Conservation (phyloP, 352 stramenopile species). For the Globisporangium cederbergense region DNA sequence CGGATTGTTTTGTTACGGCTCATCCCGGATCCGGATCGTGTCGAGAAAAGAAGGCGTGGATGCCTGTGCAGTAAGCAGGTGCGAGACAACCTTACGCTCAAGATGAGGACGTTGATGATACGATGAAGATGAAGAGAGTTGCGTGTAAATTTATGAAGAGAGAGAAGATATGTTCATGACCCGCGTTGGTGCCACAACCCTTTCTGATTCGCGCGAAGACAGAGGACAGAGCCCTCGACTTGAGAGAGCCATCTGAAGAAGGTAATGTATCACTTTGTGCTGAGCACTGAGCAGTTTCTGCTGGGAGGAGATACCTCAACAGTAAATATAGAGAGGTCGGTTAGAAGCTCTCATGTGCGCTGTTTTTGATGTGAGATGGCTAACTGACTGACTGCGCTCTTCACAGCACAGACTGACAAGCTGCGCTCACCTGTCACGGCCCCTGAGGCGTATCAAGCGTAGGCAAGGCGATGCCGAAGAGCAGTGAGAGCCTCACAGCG, state of each 20-base stretch:
- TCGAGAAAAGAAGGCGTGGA: neutral
- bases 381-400: neutral
- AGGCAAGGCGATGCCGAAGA: constrained; percentile 23
- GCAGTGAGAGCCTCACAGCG: constrained; percentile 18
- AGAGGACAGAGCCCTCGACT: neutral
- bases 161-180: constrained; percentile 5
- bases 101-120: neutral
- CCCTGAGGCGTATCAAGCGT: neutral
- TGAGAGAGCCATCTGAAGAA: neutral
- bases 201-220: neutral
- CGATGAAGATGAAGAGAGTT: constrained; percentile 9
- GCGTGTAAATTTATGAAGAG: constrained; percentile 12
- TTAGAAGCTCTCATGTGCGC: neutral
- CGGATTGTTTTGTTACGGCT: neutral
- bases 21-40: neutral
- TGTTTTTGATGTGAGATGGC: neutral
- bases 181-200: neutral
- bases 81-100: neutral
- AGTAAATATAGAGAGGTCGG: constrained; percentile 3
- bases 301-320: neutral
- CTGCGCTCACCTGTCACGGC: neutral
- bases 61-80: neutral
- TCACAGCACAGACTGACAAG: constrained; percentile 1
- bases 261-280: neutral
- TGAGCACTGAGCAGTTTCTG: constrained; percentile 1